A percentile compares a stretch with the other conserved stretches of the same genome.
These are phyloP conservation scores for Xylaria sp. DNA, from an alignment of 2,329 filamentous ascomycete species.

Conservation along the genomic window DNA sequence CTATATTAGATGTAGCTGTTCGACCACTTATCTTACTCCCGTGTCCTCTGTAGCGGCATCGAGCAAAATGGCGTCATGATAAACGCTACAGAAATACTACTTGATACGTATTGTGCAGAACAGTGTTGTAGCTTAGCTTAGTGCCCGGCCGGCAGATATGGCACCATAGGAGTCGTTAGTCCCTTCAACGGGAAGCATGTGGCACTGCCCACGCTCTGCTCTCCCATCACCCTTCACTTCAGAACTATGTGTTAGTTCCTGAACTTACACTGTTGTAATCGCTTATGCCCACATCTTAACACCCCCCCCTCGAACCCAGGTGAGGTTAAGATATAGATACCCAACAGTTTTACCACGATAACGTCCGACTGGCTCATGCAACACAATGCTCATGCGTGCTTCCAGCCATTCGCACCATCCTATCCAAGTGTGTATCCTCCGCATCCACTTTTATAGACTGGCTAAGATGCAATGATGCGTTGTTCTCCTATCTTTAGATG, in stretches of 20 bases:
- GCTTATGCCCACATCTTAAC: background rate
- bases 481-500: conserved; percentile 21
- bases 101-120: background rate
- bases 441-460: conserved; percentile 13
- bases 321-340: background rate
- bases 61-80: background rate
- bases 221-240: too few relatives aligned
- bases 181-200: too few relatives aligned
- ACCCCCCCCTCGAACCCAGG: background rate
- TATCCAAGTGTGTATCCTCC: background rate
- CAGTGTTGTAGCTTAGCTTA: background rate
- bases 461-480: conserved; percentile 24
- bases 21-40: background rate
- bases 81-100: background rate
- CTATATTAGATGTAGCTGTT: background rate
- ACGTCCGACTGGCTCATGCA: background rate
- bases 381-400: background rate
- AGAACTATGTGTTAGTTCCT: too few relatives aligned
- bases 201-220: too few relatives aligned
- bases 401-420: background rate
- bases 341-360: background rate
- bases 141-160: too few relatives aligned
- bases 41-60: background rate
- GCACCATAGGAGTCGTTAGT: too few relatives aligned
- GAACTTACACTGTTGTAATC: too few relatives aligned